Conservation (phyloP, 129 eudicot genomes). For the Erigeron canadensis region DNA sequence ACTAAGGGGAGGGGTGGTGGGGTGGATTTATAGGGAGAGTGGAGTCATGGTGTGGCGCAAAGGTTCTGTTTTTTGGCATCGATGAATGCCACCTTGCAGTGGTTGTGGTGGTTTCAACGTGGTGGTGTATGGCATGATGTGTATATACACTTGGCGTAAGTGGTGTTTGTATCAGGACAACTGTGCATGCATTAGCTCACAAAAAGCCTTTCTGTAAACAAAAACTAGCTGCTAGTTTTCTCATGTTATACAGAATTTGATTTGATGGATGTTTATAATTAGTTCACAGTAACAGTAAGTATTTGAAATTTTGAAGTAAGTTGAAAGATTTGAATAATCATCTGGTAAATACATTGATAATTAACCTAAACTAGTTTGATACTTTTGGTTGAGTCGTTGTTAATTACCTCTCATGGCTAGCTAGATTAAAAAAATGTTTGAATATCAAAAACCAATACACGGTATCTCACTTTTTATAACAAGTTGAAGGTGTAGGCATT, state of each 20-base stretch:
- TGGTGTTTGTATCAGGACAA: constrained; percentile 23
- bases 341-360: too few species aligned
- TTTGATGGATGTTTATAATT: too few species aligned
- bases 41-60: constrained; percentile 34
- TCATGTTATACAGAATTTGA: neutral
- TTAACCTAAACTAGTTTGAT: too few species aligned
- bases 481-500: too few species aligned
- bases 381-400: too few species aligned
- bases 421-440: too few species aligned
- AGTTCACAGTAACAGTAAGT: neutral
- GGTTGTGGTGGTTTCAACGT: constrained; percentile 30
- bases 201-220: neutral
- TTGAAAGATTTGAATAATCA: too few species aligned
- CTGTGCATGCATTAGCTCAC: constrained; percentile 15
- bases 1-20: neutral
- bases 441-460: too few species aligned
- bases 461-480: too few species aligned
- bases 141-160: constrained; percentile 24
- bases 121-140: constrained; percentile 25
- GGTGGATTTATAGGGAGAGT: constrained; percentile 19
- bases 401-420: too few species aligned
- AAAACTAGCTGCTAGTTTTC: neutral
- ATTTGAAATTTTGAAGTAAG: neutral
- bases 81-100: constrained; percentile 34
- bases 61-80: constrained; percentile 29